Conservation (phyloP, 2,329 filamentous ascomycete species). For the Fusarium liriodendri region DNA sequence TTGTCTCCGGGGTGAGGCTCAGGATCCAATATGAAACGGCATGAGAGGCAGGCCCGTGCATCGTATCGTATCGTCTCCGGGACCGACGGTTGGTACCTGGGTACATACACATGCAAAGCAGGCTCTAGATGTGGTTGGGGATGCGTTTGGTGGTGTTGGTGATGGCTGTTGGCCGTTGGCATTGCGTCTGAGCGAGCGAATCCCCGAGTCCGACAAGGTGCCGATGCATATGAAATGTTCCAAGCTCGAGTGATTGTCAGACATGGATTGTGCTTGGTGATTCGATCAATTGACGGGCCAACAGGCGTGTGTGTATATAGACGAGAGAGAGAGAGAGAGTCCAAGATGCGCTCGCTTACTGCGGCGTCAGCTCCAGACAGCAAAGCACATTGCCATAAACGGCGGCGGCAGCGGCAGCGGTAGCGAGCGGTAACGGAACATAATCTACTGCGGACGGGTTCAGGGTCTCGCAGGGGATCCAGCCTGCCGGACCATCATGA, state of each 20-base stretch:
- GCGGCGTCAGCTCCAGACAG: constrained; percentile 5
- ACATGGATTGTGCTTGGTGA: constrained; percentile 17
- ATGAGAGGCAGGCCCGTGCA: constrained; percentile 20
- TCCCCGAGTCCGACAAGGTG: constrained; percentile 10
- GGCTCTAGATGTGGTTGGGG: neutral
- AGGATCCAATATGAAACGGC: constrained; percentile 14
- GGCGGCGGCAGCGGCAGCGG: neutral
- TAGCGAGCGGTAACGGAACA: neutral
- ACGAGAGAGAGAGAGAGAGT: constrained; percentile 1
- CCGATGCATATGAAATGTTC: constrained; percentile 8
- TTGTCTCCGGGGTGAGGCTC: constrained; percentile 3
- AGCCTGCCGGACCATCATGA: constrained; percentile 40
- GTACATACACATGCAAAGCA: neutral
- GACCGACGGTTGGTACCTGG: constrained; percentile 1
- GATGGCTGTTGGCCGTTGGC: constrained; percentile 2
- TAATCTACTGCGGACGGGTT: constrained; percentile 15
- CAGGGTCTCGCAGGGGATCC: constrained; percentile 18
- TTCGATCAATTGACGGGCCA: constrained; percentile 13
- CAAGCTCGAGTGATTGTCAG: constrained; percentile 19
- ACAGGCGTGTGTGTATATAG: constrained; percentile 10
- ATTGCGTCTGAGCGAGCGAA: constrained; percentile 4
- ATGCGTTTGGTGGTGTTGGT: constrained; percentile 6
- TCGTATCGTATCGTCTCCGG: constrained; percentile 9
- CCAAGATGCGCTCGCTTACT: constrained; percentile 21
- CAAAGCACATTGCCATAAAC: constrained; percentile 1